Conservation (phyloP, 768 basidiomycete species). For the Cystofilobasidium ferigula region DNA sequence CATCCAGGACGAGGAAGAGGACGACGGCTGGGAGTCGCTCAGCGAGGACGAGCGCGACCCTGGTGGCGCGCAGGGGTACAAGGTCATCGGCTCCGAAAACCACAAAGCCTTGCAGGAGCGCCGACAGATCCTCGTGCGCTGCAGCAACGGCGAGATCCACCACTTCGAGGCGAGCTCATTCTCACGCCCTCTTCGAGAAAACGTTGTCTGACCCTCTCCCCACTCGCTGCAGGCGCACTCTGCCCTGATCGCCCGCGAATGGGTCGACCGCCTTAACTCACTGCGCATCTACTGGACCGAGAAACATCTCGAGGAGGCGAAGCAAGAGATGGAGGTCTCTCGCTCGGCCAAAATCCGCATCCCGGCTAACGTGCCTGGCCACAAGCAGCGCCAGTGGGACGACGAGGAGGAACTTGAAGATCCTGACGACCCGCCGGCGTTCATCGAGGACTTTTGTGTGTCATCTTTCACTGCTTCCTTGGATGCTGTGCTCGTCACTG, state of each 20-base stretch:
- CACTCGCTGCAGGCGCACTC: slow-evolving; percentile 46
- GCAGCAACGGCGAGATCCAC: slow-evolving; percentile 56
- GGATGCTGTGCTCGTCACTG: too few relatives aligned
- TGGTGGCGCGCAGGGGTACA: slow-evolving; percentile 15
- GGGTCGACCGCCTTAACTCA: slow-evolving; percentile 52
- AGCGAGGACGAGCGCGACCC: slow-evolving; percentile 26
- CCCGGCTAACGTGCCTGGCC: slow-evolving; percentile 7
- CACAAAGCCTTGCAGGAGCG: slow-evolving; percentile 32
- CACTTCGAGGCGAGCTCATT: slow-evolving; percentile 55
- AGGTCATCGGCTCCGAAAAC: slow-evolving; percentile 36
- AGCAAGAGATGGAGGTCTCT: slow-evolving; percentile 19
- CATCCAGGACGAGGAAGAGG: slow-evolving; percentile 36
- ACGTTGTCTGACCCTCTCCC: not conserved
- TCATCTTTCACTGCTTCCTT: not conserved
- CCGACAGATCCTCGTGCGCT: slow-evolving; percentile 21
- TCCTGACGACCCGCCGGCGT: slow-evolving; percentile 45
- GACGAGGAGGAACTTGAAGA: slow-evolving; percentile 42
- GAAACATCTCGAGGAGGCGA: not conserved
- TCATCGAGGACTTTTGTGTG: slow-evolving; percentile 7
- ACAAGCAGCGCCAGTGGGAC: slow-evolving; percentile 2
- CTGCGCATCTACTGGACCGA: slow-evolving; percentile 16
- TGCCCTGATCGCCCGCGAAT: slow-evolving; percentile 62
- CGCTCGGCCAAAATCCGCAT: slow-evolving; percentile 8
- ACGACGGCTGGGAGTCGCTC: slow-evolving; percentile 14
- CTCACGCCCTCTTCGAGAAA: not conserved